These are phyloP conservation scores for Globisporangium cystogenes DNA, from an alignment of 352 stramenopile genomes.

Conservation along the genomic window DNA sequence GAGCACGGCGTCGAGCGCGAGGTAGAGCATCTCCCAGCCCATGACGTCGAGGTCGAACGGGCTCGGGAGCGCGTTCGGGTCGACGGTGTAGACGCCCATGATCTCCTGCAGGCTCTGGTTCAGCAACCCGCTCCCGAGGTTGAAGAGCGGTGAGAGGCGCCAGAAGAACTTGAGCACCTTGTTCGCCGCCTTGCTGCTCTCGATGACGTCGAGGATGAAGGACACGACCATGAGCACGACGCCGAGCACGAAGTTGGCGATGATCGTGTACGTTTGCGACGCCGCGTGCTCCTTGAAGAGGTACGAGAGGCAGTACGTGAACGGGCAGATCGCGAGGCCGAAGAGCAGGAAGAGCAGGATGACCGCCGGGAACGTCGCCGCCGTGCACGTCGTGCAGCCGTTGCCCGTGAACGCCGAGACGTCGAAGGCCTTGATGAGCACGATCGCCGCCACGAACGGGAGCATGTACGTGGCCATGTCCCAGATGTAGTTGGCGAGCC, in stretches of 20 bases:
- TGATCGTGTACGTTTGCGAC: constrained; percentile 50
- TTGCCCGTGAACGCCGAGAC: constrained; percentile 25
- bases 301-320: constrained; percentile 55
- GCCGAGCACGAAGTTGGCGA: constrained; percentile 55
- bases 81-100: constrained; percentile 3
- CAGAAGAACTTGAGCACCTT: constrained; percentile 44
- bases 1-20: constrained; percentile 18
- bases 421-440: constrained; percentile 30
- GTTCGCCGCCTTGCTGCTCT: constrained; percentile 22
- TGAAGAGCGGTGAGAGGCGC: constrained; percentile 51
- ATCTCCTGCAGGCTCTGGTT: constrained; percentile 12
- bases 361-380: constrained; percentile 24
- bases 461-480: constrained; percentile 90
- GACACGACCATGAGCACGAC: constrained; percentile 60
- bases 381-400: constrained; percentile 18
- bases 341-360: constrained; percentile 55
- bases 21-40: constrained; percentile 29
- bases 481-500: constrained; percentile 93
- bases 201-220: constrained; percentile 28
- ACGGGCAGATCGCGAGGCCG: constrained; percentile 53
- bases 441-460: constrained; percentile 29
- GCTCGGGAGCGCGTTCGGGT: constrained; percentile 4
- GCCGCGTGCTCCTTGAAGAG: constrained; percentile 45
- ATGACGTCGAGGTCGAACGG: constrained; percentile 27
- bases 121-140: constrained; percentile 20